Base-by-base conservation (phyloP, 257 asterid species). In the Vinca minor region DNA sequence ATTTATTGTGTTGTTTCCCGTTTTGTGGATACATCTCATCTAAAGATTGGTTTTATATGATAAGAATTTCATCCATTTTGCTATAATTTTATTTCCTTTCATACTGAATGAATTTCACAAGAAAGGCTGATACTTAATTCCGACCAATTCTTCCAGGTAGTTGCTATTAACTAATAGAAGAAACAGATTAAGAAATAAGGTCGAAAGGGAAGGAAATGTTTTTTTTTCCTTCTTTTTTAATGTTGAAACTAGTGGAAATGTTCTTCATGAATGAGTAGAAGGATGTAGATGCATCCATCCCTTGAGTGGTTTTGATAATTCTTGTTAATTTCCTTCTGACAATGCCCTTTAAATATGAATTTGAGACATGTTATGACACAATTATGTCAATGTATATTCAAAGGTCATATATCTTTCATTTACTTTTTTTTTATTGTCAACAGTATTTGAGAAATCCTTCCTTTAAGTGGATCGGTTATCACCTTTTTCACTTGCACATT, bases 201-300 rank as follows among this genome's bases (percentile, higher is more conserved):
- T 29, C 18, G 61, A 4, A 56, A 56, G 17, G 21, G 41, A 15
- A 17, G 34, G 7, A 6, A n/a, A n/a, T 2, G 38, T 34, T 23
- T 9, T 18, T 32, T 8, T 34, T n/a, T n/a, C n/a, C n/a, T n/a
- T n/a, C n/a, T n/a, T n/a, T n/a, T n/a, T n/a, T n/a, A n/a, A 21
- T 56, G 42, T 0, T 61, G 25, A 14, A 45, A 32, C 9, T 9
- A 7, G 25, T n/a, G 25, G 41, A 17, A 42, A 11, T 34, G 23
- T 25, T 23, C 39, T 32, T 36, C 47, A 20, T 35, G 31, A 59
- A 38, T 59, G n/a, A 59, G 48, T n/a, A n/a, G n/a, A 59, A 59
- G 34, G 64, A 36, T 20, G 34, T 59, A 36, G 34, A 20, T 0
- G 59, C 13, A 25, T 23, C 31, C 47, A 5, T 35, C 35, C 17